Evolutionary conservation across 1,284 basidiomycete genomes (phyloP), one percentile per base, ranked within the genome.

Genomic region (Trichosporon sp.): DNA sequence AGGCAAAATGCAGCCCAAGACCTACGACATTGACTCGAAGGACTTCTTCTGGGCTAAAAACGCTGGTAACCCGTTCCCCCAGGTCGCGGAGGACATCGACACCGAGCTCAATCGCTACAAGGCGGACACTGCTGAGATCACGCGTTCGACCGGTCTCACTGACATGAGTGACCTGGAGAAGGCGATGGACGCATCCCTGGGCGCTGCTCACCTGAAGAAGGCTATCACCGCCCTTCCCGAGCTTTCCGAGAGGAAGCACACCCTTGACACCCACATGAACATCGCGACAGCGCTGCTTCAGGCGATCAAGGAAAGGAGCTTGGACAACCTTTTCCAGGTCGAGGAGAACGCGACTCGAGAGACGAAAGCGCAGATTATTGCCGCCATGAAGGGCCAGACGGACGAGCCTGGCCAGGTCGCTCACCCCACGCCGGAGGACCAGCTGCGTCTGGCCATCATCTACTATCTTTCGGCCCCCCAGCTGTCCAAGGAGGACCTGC

Each of bases 1-100:
- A 69, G 86, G 86, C 34, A 82, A 84, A 62, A 86, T 90, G 21
- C 88, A 90, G 79, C 96, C 95, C 80, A 91, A 91, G 73, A 90
- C 92, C 0, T 98, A 98, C 78, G 97, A 99, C 82, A 89, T 99
- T 47, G 96, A 99, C 83, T 90, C 92, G 13, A 98, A 98, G 77
- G 97, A 99, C 83, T 99, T 97, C 83, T 99, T 99, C 86, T 99
- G 97, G 97, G 91, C 90, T 9, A 94, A 93, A 83, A 98, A 99
- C 78, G 93, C 95, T 1, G 90, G 92, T 6, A 93, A 92, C 74
- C 97, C 97, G 0, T 99, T 99, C 86, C 97, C 97, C 34, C 93
- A 98, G 77, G 97, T 99, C 1, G 96, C 97, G 0, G 97, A 98
- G 80, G 95, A 99, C 75, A 98, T 99, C 67, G 95, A 99, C 78